Percentiles rank a stretch among this genome's conserved stretches.
These are phyloP conservation scores for Calendula officinalis DNA, from an alignment of 129 eudicot genomes.

Conservation along the genomic window DNA sequence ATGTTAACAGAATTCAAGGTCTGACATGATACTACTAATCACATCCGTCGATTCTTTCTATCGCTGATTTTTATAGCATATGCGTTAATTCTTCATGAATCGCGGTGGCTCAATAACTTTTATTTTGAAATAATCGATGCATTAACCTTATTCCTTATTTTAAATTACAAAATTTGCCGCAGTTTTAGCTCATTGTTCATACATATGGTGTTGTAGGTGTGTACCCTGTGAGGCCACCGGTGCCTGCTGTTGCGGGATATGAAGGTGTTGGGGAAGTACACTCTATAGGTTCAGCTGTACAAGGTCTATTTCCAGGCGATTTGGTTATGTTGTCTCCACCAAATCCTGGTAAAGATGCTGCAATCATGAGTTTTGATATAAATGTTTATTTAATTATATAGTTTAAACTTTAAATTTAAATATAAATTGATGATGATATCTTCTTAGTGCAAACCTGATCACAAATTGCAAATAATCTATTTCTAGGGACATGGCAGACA, in stretches of 20 bases:
- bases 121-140: neutral
- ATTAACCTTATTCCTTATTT: neutral
- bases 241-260: conserved; percentile 84
- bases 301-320: conserved; percentile 74
- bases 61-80: neutral
- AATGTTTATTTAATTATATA: conserved; percentile 1
- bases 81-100: conserved; percentile 7
- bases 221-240: conserved; percentile 79
- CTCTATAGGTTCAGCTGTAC: conserved; percentile 65
- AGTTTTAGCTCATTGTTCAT: neutral
- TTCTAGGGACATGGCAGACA: conserved; percentile 91
- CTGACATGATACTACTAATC: neutral
- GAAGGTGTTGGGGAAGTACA: conserved; percentile 95
- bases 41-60: neutral
- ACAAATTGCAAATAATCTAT: neutral
- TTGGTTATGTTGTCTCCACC: conserved; percentile 87
- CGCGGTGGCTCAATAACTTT: neutral
- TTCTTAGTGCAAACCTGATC: conserved; percentile 11
- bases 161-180: neutral
- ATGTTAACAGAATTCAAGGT: conserved; percentile 89
- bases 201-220: conserved; percentile 49
- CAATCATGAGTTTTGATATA: conserved; percentile 1
- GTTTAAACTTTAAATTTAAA: neutral
- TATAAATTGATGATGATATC: conserved; percentile 9
- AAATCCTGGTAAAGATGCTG: conserved; percentile 52